These are phyloP conservation scores for Zoysia japonica DNA, from an alignment of 176 grass and related monocot species.

Conservation along the genomic window DNA sequence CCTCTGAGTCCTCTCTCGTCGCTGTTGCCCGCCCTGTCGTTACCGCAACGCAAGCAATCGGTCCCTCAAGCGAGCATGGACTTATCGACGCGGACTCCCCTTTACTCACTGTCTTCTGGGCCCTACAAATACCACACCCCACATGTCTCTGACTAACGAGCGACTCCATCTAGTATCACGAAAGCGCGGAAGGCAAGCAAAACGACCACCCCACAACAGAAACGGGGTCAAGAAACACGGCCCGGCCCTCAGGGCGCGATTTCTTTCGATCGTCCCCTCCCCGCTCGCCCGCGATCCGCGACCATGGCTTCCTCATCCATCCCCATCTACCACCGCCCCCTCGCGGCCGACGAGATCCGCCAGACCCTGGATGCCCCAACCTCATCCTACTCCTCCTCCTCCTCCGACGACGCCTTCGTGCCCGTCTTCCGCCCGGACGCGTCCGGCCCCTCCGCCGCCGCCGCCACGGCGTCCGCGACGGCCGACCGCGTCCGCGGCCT, in stretches of 20 bases:
- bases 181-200: not conserved
- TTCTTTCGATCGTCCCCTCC: constrained; percentile 24
- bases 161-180: not conserved
- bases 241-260: constrained; percentile 26
- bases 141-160: not conserved
- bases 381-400: constrained; percentile 26
- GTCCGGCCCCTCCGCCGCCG: constrained; percentile 20
- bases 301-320: constrained; percentile 52
- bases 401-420: constrained; percentile 50
- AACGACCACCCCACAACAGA: not conserved
- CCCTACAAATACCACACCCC: not conserved
- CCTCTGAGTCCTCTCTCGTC: no score
- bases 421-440: constrained; percentile 43
- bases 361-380: constrained; percentile 30
- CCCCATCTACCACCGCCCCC: not conserved
- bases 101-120: not conserved
- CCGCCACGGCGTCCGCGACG: not conserved
- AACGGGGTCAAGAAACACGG: not conserved
- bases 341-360: constrained; percentile 47
- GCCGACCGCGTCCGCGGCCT: constrained; percentile 57
- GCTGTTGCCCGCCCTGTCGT: no score
- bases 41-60: no score
- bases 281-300: not conserved
- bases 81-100: not conserved
- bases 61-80: no score